Evolutionary conservation across 768 basidiomycete species (phyloP), one percentile per base, ranked within the genome.

Genomic region (Hirschioporus abietinus): DNA sequence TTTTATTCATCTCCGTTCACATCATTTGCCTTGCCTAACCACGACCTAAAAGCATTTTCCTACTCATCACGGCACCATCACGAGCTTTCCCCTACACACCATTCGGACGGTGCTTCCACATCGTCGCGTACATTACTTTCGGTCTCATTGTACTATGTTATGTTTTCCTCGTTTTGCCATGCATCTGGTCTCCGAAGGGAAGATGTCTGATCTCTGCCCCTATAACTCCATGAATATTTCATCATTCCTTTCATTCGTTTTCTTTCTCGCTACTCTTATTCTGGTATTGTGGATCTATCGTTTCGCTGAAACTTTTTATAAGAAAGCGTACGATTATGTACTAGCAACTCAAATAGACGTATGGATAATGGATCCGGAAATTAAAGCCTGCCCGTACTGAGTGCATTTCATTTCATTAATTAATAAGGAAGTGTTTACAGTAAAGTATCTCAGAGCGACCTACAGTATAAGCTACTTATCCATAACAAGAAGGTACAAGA

Each of bases 191-290:
- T 52, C 42, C 6, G 42, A 52, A 52, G 42, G 42, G 42, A 52
- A 15, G 42, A 52, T 52, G 42, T 52, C 42, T 52, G 42, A 52
- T 64, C 64, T 42, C 23, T 65, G 58, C 64, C 58, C 24, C 34
- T 63, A 24, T 64, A 25, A 24, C 23, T 60, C n/a, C 34, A 27
- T 60, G 34, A 58, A 42, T 66, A 30, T 58, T 58, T 61, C 65
- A 63, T 57, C 64, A 66, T 66, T 63, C 64, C 63, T 63, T 68
- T 63, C 63, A 64, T 26, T 34, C 65, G 57, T 58, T 64, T 68
- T 59, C 58, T 66, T 61, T 27, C 64, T 63, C 58, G 60, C 60
- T 65, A 63, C 57, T 61, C 65, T 63, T 64, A 67, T 63, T 60
- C 66, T 67, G 42, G 42, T 52, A 52, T 52, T 52, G 42, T 52